Evolutionary conservation across 805 yeast species (phyloP).

Genomic region (Kodamaea kaohsiungensis): DNA sequence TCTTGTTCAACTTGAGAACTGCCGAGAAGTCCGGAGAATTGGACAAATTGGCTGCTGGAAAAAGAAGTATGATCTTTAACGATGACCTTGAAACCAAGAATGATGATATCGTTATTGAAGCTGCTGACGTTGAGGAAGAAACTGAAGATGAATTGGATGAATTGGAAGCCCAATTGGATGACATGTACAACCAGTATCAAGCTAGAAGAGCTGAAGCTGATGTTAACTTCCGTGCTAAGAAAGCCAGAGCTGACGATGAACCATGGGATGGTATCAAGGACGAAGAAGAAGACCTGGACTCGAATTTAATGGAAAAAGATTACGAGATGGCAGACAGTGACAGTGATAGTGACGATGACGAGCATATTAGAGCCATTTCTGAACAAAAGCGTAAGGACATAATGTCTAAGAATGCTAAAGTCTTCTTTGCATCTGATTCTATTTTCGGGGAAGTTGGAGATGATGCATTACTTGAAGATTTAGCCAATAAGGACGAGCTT

Average conservation of each 20-base stretch:
- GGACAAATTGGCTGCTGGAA: constrained; percentile 73
- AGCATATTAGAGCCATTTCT: constrained; percentile 55
- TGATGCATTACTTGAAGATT: constrained; percentile 49
- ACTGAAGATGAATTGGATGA: constrained; percentile 59
- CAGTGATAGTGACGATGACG: constrained; percentile 68
- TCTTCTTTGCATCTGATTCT: constrained; percentile 41
- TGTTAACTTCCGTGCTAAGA: constrained; percentile 67
- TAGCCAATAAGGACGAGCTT: constrained; percentile 23
- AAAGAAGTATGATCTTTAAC: constrained; percentile 60
- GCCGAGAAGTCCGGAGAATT: constrained; percentile 88
- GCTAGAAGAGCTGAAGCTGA: constrained; percentile 65
- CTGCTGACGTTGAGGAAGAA: constrained; percentile 26
- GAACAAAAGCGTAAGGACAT: constrained; percentile 40
- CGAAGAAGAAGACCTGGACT: constrained; percentile 43
- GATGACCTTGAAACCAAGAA: constrained; percentile 53
- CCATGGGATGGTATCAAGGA: constrained; percentile 73
- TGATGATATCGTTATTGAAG: constrained; percentile 55
- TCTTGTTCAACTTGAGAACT: constrained; percentile 77
- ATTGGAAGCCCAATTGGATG: constrained; percentile 79
- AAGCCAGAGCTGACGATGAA: constrained; percentile 76
- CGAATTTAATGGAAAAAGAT: constrained; percentile 40
- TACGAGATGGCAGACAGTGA: constrained; percentile 45
- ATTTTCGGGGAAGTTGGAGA: constrained; percentile 45
- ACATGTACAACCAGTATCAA: constrained; percentile 75
- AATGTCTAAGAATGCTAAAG: constrained; percentile 36